Percentiles rank a stretch among this genome's conserved stretches.
Conservation (phyloP, 2,329 filamentous ascomycete species). For the Trichoderma sp. region DNA sequence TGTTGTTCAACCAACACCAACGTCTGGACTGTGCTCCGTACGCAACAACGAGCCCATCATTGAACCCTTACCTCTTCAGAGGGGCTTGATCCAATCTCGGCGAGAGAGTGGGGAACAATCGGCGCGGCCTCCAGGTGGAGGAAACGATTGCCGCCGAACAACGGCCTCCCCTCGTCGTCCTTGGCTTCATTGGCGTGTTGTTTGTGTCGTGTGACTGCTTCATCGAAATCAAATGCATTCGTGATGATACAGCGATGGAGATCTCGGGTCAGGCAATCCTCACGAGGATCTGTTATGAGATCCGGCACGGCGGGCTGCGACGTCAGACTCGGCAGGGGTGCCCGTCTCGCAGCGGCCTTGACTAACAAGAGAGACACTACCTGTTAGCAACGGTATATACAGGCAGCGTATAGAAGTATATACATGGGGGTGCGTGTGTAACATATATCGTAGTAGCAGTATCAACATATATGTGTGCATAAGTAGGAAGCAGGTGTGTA, state of each 20-base stretch:
- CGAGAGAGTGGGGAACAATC: slow-evolving; percentile 26
- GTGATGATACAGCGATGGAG: slow-evolving; percentile 26
- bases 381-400: background rate
- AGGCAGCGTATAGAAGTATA: background rate
- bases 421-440: background rate
- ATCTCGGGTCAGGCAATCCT: slow-evolving; percentile 24
- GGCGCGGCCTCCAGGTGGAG: slow-evolving; percentile 27
- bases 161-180: slow-evolving; percentile 22
- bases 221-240: background rate
- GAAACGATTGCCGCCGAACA: background rate
- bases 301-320: slow-evolving; percentile 10
- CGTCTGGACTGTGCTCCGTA: too few relatives aligned
- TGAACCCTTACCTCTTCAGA: slow-evolving; percentile 21
- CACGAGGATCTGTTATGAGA: slow-evolving; percentile 20
- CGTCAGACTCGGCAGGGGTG: background rate
- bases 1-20: background rate
- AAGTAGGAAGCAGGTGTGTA: background rate
- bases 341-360: background rate
- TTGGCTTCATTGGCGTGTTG: background rate
- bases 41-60: background rate
- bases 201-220: slow-evolving; percentile 11
- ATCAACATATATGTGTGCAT: background rate
- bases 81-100: slow-evolving; percentile 10
- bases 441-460: background rate
- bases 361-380: background rate